Percentiles rank a stretch among this genome's conserved stretches.
Conservation (phyloP, 305 asterid species). For the Withania somnifera region DNA sequence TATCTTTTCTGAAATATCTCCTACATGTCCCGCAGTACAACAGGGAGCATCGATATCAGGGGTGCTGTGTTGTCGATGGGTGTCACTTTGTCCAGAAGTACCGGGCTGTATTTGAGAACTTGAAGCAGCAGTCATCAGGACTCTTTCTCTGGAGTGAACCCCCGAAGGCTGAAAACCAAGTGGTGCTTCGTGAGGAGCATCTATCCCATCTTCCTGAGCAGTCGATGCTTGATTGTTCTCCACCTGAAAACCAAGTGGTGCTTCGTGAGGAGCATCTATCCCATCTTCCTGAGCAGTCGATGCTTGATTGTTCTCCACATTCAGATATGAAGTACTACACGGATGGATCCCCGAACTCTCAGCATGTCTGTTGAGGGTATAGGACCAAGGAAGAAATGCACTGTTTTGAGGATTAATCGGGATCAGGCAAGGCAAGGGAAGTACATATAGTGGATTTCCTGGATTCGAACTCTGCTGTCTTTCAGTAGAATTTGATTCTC, state of each 20-base stretch:
- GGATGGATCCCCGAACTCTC: neutral
- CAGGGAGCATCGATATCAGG: neutral
- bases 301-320: slow-evolving; percentile 5
- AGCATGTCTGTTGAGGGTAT: neutral
- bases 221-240: slow-evolving; percentile 6
- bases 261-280: slow-evolving; percentile 2
- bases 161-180: no score
- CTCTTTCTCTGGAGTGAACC: no score
- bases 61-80: neutral
- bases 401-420: slow-evolving; percentile 17
- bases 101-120: no score
- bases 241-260: no score
- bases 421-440: slow-evolving; percentile 44
- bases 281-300: neutral
- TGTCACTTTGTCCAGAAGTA: neutral
- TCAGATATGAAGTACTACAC: slow-evolving; percentile 12
- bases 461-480: slow-evolving; percentile 24
- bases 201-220: neutral
- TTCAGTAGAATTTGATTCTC: neutral
- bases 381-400: slow-evolving; percentile 4
- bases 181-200: no score
- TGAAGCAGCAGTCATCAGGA: no score
- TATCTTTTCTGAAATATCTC: neutral
- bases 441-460: slow-evolving; percentile 24
- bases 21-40: neutral